Conservation (phyloP, 495 filamentous ascomycete species). For the Tuber brumale region DNA sequence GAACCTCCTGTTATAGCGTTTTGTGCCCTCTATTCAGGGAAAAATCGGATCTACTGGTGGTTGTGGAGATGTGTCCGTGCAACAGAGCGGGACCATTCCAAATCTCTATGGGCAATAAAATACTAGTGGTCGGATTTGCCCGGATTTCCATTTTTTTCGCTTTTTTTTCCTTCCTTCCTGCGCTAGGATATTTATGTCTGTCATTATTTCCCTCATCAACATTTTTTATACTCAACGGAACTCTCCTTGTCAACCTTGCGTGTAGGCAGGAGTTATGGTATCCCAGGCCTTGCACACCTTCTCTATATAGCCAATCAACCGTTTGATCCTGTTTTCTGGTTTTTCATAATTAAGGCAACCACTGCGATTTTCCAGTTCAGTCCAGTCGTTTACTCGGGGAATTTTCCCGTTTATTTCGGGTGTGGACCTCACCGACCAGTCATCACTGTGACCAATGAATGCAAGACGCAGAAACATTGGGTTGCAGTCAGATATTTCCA, state of each 20-base stretch:
- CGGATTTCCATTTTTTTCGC: not conserved
- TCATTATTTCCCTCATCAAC: slow-evolving; percentile 5
- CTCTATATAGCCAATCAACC: slow-evolving; percentile 4
- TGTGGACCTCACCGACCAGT: not conserved
- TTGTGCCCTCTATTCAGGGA: not conserved
- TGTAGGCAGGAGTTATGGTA: not conserved
- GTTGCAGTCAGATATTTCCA: not conserved
- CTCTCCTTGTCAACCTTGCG: not conserved
- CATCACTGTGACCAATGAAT: not conserved
- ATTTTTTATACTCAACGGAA: not conserved
- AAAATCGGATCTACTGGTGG: not conserved
- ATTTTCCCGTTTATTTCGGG: not conserved
- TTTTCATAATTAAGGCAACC: slow-evolving; percentile 1
- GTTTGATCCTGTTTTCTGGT: slow-evolving; percentile 2
- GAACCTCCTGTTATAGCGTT: not conserved
- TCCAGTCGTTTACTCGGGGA: not conserved
- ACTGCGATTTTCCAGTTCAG: not conserved
- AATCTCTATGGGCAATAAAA: not conserved
- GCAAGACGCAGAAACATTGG: not conserved
- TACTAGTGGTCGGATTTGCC: slow-evolving; percentile 2
- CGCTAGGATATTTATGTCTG: not conserved
- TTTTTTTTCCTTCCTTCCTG: not conserved
- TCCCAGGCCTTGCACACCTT: not conserved
- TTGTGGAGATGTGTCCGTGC: slow-evolving; percentile 4
- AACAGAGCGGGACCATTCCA: not conserved